Evolutionary conservation across 495 filamentous ascomycete genomes (phyloP), one percentile per base, ranked within the genome.

Genomic region (Coniosporium apollinis): DNA sequence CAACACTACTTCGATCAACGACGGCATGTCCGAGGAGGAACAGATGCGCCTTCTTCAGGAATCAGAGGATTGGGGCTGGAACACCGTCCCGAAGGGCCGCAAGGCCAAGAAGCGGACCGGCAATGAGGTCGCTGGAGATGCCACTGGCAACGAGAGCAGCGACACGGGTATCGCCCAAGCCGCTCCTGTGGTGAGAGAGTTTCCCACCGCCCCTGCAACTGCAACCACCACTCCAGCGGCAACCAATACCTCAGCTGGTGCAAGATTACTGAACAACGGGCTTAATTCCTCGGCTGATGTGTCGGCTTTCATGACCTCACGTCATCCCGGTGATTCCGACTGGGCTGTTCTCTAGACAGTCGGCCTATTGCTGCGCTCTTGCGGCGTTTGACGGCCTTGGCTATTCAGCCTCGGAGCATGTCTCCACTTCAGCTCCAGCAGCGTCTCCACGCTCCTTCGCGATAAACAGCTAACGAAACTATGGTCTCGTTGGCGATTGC

Each of bases 21-120:
- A 36, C 62, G 79, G 28, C 79, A n/a, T 76, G 4, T 81, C 81
- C 0, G 83, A 91, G 56, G 83, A 93, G 50, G 82, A 89, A 56
- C 83, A 91, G 59, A 60, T 72, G 45, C 57, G 57, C 16, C n/a
- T n/a, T n/a, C n/a, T n/a, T n/a, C 10, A 41, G n/a, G 25, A 39
- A 28, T 21, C 22, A 21, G 60, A 59, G 15, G 66, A 72, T 9
- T 70, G 76, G 37, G 70, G 69, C 21, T 85, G 81, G 79, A 82
- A 62, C 39, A 83, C 79, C 15, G 79, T 87, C 33, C 64, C 68
- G 33, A 79, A 71, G 42, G 47, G 39, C 20, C 48, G 46, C 38
- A 86, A 87, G 57, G 64, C 60, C 40, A 52, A 58, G 51, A 73
- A 72, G 58, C 70, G 62, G 55, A 11, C 19, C 25, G 4, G 10